Percentiles rank a stretch among this genome's conserved stretches.
Conservation (phyloP, 306 rosid genomes). For the Psophocarpus tetragonolobus region DNA sequence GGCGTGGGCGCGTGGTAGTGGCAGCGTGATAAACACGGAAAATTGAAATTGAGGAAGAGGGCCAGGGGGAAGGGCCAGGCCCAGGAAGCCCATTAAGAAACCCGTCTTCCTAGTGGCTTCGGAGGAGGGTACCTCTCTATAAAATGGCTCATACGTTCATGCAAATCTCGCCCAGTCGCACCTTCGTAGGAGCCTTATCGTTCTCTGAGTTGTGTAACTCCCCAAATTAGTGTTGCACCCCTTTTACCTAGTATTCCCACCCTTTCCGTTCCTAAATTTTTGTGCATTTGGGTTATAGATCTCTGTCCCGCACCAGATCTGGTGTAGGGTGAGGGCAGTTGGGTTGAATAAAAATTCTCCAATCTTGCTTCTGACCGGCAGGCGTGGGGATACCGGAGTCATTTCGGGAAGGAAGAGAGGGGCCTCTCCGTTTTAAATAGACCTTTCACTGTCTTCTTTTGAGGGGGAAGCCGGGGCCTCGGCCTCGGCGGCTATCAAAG, state of each 20-base stretch:
- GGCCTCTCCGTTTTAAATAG: slow-evolving; percentile 48
- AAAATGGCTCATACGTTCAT: slow-evolving; percentile 45
- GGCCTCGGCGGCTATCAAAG: slow-evolving; percentile 99
- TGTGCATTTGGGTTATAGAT: slow-evolving; percentile 12
- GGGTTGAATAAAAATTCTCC: not conserved
- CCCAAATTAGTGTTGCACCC: not conserved
- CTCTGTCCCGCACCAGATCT: slow-evolving; percentile 42
- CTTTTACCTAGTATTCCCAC: not conserved
- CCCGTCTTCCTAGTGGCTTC: slow-evolving; percentile 13
- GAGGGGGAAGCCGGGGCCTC: slow-evolving; percentile 99
- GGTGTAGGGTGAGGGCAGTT: slow-evolving; percentile 41
- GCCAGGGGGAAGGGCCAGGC: slow-evolving; percentile 32
- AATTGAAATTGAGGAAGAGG: not conserved
- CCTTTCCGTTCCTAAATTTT: too few species aligned
- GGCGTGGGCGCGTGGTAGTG: too few species aligned
- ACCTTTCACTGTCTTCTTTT: slow-evolving; percentile 65
- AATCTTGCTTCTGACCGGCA: slow-evolving; percentile 54
- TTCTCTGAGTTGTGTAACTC: not conserved
- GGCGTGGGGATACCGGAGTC: slow-evolving; percentile 68
- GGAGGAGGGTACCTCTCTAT: slow-evolving; percentile 38
- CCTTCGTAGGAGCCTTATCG: slow-evolving; percentile 5
- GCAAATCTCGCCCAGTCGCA: slow-evolving; percentile 72
- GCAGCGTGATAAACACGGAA: slow-evolving; percentile 27
- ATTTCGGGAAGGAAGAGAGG: slow-evolving; percentile 41
- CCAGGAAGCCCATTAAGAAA: slow-evolving; percentile 28